phyloP scores from a whole-genome alignment of 2,329 filamentous ascomycete genomes.

The Neofusicoccum kwambonambiense region DNA sequence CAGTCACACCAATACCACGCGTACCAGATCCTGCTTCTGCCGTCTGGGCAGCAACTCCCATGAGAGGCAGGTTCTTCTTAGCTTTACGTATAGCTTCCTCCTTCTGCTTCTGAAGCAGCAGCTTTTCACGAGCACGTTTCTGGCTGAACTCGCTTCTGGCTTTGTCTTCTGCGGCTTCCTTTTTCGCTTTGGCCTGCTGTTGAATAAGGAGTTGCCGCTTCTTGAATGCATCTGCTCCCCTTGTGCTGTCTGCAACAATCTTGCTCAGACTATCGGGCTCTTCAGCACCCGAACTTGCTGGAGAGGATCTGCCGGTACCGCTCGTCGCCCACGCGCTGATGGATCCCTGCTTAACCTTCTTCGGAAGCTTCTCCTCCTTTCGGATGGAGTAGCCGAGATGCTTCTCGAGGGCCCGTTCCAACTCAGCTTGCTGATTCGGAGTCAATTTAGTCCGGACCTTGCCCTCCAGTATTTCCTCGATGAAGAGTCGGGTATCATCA shows the following conservation, averaged over 20 bases:
- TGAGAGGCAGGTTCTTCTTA: slow-evolving; percentile 49
- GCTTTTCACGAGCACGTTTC: slow-evolving; percentile 71
- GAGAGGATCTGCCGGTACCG: neutral
- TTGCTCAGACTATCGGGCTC: slow-evolving; percentile 40
- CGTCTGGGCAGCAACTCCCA: slow-evolving; percentile 54
- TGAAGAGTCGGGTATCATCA: slow-evolving; percentile 57
- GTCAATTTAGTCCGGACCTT: slow-evolving; percentile 75
- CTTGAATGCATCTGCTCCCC: slow-evolving; percentile 31
- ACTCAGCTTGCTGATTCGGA: slow-evolving; percentile 78
- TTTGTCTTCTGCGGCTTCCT: slow-evolving; percentile 32
- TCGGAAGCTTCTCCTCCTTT: slow-evolving; percentile 30
- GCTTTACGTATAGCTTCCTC: slow-evolving; percentile 69
- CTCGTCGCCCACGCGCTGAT: slow-evolving; percentile 23
- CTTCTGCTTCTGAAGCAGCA: slow-evolving; percentile 63
- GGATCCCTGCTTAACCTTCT: slow-evolving; percentile 25
- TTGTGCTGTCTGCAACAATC: slow-evolving; percentile 45
- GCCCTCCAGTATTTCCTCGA: slow-evolving; percentile 65
- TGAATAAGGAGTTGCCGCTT: slow-evolving; percentile 17
- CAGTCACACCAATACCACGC: slow-evolving; percentile 67
- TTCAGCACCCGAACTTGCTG: slow-evolving; percentile 2
- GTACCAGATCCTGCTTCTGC: slow-evolving; percentile 77
- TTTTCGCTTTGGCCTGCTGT: slow-evolving; percentile 22
- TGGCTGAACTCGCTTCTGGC: slow-evolving; percentile 62
- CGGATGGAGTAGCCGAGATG: slow-evolving; percentile 42
- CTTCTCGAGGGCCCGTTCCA: slow-evolving; percentile 62